Evolutionary conservation across 805 yeast genomes (phyloP).

Genomic region (Pichia insulana): DNA sequence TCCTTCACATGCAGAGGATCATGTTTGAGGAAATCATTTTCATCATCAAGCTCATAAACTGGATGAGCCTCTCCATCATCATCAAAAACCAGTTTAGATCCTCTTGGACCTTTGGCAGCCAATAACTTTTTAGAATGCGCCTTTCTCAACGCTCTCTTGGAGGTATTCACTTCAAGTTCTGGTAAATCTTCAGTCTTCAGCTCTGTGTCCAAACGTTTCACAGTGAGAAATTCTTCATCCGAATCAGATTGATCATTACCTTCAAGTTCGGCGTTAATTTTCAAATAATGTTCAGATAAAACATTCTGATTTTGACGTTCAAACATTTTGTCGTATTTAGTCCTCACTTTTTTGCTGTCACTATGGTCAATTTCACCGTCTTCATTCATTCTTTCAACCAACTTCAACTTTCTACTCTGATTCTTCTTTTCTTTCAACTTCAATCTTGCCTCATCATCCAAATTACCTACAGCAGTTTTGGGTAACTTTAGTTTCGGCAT

Average conservation of each 20-base stretch:
- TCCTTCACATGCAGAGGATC: slow-evolving; percentile 56
- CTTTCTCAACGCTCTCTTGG: slow-evolving; percentile 76
- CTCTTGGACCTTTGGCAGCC: slow-evolving; percentile 40
- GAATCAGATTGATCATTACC: slow-evolving; percentile 28
- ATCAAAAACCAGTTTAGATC: slow-evolving; percentile 78
- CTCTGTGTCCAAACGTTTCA: slow-evolving; percentile 71
- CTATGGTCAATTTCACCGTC: slow-evolving; percentile 50
- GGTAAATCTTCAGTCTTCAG: slow-evolving; percentile 59
- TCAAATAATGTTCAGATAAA: slow-evolving; percentile 78
- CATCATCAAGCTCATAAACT: slow-evolving; percentile 82
- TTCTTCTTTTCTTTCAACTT: slow-evolving; percentile 68
- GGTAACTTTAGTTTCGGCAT: slow-evolving; percentile 84
- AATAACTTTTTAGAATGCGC: slow-evolving; percentile 83
- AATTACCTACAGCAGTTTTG: slow-evolving; percentile 35
- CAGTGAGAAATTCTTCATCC: slow-evolving; percentile 61
- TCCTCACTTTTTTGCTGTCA: slow-evolving; percentile 46
- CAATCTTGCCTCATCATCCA: slow-evolving; percentile 28
- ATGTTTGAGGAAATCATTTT: slow-evolving; percentile 67
- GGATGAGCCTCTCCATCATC: slow-evolving; percentile 94
- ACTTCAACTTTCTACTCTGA: slow-evolving; percentile 60
- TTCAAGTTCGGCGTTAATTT: slow-evolving; percentile 44
- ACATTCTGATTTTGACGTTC: slow-evolving; percentile 91
- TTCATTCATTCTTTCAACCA: slow-evolving; percentile 47
- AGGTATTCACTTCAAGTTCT: slow-evolving; percentile 45
- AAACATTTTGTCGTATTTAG: slow-evolving; percentile 93